Base-by-base conservation (phyloP, 2,329 filamentous ascomycete genomes). In the Venturia effusa region DNA sequence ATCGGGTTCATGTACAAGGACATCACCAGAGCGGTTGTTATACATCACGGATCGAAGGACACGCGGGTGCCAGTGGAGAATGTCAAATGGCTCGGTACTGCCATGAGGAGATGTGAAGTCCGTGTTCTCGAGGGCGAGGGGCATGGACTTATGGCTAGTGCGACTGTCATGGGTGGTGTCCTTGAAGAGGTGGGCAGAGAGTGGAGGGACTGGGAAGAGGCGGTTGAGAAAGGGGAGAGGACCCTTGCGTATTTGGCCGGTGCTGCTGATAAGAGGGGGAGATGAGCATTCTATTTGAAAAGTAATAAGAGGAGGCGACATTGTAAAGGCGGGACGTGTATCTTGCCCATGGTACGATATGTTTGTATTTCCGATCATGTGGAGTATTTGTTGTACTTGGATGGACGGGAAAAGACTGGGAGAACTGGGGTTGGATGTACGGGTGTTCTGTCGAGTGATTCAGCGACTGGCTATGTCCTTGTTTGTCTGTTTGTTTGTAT, bases 1-100 rank as follows among this genome's bases (percentile, higher is more conserved):
- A 96, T 99, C 69, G 94, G 94, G 0, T 99, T 99, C 77, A 86
- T 92, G 61, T 99, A 99, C 72, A 93, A 96, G 22, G 94, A 99
- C 72, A 96, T 99, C 68, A 95, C 89, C 6, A 85, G 92, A 10
- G 85, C 90, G 0, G 89, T 97, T 0, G 88, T 97, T 30, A 96
- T 99, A 68, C 93, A 97, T 71, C 94, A 99, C 73, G 94, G 94
- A 43, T 90, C 86, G 71, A 87, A 89, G 69, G 94, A 99, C 71
- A 92, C 88, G 7, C 84, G 94, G 30, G 94, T 99, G 1, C 94
- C 94, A 0, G 88, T 96, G 17, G 94, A 96, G 64, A 99, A 99
- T 71, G 91, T 97, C 27, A 84, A 88, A 68, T 99, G 94, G 94
- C 82, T 99, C 8, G 92, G 92, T 65, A 92, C 92, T 75, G 89